A percentile compares a stretch with the other conserved stretches of the same genome.
Evolutionary conservation across 192 early-diverging fungal genomes (phyloP).

Genomic region (Diversispora epigaea): DNA sequence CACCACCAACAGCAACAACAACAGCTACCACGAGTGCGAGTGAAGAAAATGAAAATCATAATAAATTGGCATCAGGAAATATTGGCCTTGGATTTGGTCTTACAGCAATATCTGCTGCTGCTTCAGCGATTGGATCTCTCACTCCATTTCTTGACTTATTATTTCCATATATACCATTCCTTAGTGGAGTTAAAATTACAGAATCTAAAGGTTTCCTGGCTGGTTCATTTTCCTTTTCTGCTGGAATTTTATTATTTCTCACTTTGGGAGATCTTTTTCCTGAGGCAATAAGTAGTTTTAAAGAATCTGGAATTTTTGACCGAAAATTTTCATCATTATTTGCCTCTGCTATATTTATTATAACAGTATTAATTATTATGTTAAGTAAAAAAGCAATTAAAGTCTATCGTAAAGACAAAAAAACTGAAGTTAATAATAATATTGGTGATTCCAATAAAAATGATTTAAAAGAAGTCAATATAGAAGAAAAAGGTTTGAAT

Average conservation of each 20-base stretch:
- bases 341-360: slow-evolving; percentile 6
- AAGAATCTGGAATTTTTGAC: neutral
- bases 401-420: neutral
- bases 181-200: slow-evolving; percentile 1
- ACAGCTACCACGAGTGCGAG: neutral
- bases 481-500: neutral
- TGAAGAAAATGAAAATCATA: neutral
- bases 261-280: slow-evolving; percentile 16
- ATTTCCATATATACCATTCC: slow-evolving; percentile 18
- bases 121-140: slow-evolving; percentile 4
- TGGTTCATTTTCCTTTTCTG: neutral
- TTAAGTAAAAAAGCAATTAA: neutral
- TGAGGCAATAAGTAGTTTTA: neutral
- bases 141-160: slow-evolving; percentile 18
- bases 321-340: neutral
- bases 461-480: neutral
- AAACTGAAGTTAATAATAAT: neutral
- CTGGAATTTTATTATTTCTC: slow-evolving; percentile 19
- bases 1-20: too few species aligned
- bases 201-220: slow-evolving; percentile 23
- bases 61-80: slow-evolving; percentile 14
- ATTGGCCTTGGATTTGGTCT: slow-evolving; percentile 28
- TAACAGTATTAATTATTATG: neutral
- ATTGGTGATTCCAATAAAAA: neutral
- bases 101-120: neutral